These are phyloP conservation scores for Alternaria sp. DNA, from an alignment of 2,329 filamentous ascomycete species.

Conservation along the genomic window DNA sequence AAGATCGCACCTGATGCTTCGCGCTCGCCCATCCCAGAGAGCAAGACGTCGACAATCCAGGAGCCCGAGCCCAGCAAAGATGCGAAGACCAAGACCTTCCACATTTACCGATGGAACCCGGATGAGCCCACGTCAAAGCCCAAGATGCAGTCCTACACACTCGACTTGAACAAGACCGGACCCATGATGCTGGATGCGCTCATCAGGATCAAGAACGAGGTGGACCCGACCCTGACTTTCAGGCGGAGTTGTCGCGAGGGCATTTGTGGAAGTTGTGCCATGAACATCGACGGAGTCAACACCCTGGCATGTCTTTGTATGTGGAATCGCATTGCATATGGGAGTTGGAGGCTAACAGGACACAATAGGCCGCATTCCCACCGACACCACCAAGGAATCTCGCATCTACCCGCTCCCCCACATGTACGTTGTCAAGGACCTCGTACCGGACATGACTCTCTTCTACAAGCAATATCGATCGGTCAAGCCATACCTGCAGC, in stretches of 20 bases:
- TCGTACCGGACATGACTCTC: conserved; percentile 95
- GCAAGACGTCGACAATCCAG: conserved; percentile 67
- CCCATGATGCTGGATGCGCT: conserved; percentile 98
- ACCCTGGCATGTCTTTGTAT: conserved; percentile 96
- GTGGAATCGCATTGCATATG: conserved; percentile 48
- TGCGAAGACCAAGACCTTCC: conserved; percentile 86
- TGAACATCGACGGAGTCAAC: conserved; percentile 99
- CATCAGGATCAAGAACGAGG: conserved; percentile 98
- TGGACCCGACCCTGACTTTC: conserved; percentile 96
- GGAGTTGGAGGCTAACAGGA: conserved; percentile 17
- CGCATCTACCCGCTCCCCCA: conserved; percentile 98
- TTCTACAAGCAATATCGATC: conserved; percentile 99
- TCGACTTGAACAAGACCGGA: conserved; percentile 98
- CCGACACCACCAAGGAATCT: conserved; percentile 78
- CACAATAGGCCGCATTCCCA: conserved; percentile 83
- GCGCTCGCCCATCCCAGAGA: conserved; percentile 52
- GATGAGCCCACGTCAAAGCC: conserved; percentile 93
- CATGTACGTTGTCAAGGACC: conserved; percentile 98
- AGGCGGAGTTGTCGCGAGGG: conserved; percentile 95
- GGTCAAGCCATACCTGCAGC: conserved; percentile 97
- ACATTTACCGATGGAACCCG: conserved; percentile 99
- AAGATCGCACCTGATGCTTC: conserved; percentile 38
- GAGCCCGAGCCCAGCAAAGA: conserved; percentile 66
- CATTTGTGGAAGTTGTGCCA: conserved; percentile 97
- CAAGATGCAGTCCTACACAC: conserved; percentile 90